A percentile compares a stretch with the other conserved stretches of the same genome.
These are phyloP conservation scores for Penicillium sp. DNA, from an alignment of 2,329 filamentous ascomycete genomes.

Conservation along the genomic window DNA sequence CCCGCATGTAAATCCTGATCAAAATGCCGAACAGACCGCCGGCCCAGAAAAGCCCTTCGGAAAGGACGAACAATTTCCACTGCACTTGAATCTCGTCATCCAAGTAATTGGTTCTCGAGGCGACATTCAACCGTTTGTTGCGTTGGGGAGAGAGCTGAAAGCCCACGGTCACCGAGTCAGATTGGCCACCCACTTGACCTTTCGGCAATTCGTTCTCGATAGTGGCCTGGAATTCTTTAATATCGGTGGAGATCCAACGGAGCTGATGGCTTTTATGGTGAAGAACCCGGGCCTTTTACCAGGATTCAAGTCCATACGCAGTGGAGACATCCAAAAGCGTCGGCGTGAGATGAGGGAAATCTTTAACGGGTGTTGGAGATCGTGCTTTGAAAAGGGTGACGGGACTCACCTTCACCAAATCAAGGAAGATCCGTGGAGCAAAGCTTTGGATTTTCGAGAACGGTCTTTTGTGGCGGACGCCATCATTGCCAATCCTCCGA, in stretches of 20 bases:
- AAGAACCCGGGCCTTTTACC: constrained; percentile 86
- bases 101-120: constrained; percentile 75
- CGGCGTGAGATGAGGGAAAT: constrained; percentile 76
- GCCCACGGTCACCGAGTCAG: constrained; percentile 72
- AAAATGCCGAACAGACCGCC: neutral
- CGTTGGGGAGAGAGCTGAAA: constrained; percentile 67
- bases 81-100: constrained; percentile 64
- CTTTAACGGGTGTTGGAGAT: constrained; percentile 78
- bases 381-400: constrained; percentile 76
- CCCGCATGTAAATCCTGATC: constrained; percentile 15
- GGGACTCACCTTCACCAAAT: constrained; percentile 57
- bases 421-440: constrained; percentile 46
- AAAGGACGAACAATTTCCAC: neutral
- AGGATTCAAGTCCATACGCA: constrained; percentile 72
- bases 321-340: constrained; percentile 74
- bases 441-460: constrained; percentile 44
- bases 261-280: constrained; percentile 87
- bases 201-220: constrained; percentile 69
- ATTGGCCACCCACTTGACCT: constrained; percentile 71
- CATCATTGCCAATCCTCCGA: constrained; percentile 79
- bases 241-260: constrained; percentile 72
- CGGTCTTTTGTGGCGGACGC: constrained; percentile 77
- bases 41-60: neutral
- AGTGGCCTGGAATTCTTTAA: constrained; percentile 74
- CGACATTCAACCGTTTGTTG: constrained; percentile 75